Percentiles rank a stretch among this genome's conserved stretches.
Evolutionary conservation across 129 eudicot genomes (phyloP).

Genomic region (Dittrichia graveolens): DNA sequence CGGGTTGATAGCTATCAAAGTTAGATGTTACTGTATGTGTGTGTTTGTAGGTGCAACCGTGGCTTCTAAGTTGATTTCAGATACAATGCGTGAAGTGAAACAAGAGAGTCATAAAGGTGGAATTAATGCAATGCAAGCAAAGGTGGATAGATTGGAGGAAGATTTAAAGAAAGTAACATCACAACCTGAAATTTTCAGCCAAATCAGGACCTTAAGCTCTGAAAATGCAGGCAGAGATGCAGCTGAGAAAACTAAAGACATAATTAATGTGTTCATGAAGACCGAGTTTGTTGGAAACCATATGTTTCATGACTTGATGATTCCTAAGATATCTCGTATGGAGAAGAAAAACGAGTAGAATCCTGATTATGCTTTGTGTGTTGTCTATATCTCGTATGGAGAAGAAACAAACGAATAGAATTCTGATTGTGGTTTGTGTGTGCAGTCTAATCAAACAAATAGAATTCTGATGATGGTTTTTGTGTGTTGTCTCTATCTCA

Average conservation of each 20-base stretch:
- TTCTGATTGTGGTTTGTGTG: too few species aligned
- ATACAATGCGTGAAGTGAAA: constrained; percentile 31
- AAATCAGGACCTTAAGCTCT: constrained; percentile 10
- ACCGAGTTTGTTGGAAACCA: constrained; percentile 28
- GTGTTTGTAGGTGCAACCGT: constrained; percentile 26
- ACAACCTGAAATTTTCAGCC: background rate
- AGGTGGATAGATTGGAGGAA: constrained; percentile 27
- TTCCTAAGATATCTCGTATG: constrained; percentile 18
- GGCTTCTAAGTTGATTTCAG: constrained; percentile 27
- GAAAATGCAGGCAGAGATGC: constrained; percentile 4
- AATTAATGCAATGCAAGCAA: constrained; percentile 23
- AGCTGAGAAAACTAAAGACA: constrained; percentile 16
- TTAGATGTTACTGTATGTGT: background rate
- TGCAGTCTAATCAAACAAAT: too few species aligned
- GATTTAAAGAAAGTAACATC: constrained; percentile 24
- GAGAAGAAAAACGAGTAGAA: constrained; percentile 11
- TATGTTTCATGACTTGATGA: constrained; percentile 29
- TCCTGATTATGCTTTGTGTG: background rate
- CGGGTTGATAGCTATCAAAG: too few species aligned
- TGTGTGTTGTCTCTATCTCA: too few species aligned
- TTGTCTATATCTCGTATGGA: background rate
- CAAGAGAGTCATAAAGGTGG: constrained; percentile 14
- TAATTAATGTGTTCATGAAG: constrained; percentile 24
- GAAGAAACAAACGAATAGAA: too few species aligned
- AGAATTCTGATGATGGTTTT: too few species aligned